Evolutionary conservation across 306 rosid genomes (phyloP).

Genomic region (Comarum palustre): DNA sequence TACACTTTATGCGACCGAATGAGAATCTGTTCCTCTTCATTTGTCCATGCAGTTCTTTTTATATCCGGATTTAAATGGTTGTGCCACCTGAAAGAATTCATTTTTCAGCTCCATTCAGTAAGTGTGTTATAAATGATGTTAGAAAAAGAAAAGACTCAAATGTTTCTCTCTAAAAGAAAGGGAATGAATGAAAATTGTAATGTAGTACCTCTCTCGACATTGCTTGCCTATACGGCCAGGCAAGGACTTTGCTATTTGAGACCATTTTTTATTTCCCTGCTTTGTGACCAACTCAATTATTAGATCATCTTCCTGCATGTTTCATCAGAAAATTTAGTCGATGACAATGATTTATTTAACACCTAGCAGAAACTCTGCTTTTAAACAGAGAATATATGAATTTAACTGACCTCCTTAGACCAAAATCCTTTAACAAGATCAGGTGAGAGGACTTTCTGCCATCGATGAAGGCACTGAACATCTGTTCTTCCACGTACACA

Average conservation of each 20-base stretch:
- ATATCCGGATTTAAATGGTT: conserved; percentile 54
- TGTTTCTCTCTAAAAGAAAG: neutral
- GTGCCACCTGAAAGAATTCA: conserved; percentile 39
- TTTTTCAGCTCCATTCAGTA: neutral
- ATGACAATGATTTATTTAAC: neutral
- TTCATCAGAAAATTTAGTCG: neutral
- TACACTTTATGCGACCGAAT: conserved; percentile 28
- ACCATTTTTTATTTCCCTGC: conserved; percentile 44
- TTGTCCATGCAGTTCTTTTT: conserved; percentile 42
- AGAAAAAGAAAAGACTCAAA: neutral
- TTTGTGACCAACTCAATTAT: conserved; percentile 29
- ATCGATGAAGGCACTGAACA: conserved; percentile 54
- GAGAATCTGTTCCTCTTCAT: conserved; percentile 42
- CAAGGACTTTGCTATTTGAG: conserved; percentile 36
- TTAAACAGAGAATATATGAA: neutral
- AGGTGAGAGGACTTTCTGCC: conserved; percentile 58
- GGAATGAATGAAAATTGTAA: neutral
- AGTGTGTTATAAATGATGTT: no score
- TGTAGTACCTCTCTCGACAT: conserved; percentile 46
- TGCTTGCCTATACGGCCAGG: conserved; percentile 64
- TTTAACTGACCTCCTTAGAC: conserved; percentile 39
- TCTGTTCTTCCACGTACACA: conserved; percentile 34
- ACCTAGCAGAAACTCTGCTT: neutral
- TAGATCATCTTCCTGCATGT: conserved; percentile 40
- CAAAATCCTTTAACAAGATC: conserved; percentile 54